phyloP scores from a whole-genome alignment of 2,329 filamentous ascomycete genomes.

The Diaporthe capsici region DNA sequence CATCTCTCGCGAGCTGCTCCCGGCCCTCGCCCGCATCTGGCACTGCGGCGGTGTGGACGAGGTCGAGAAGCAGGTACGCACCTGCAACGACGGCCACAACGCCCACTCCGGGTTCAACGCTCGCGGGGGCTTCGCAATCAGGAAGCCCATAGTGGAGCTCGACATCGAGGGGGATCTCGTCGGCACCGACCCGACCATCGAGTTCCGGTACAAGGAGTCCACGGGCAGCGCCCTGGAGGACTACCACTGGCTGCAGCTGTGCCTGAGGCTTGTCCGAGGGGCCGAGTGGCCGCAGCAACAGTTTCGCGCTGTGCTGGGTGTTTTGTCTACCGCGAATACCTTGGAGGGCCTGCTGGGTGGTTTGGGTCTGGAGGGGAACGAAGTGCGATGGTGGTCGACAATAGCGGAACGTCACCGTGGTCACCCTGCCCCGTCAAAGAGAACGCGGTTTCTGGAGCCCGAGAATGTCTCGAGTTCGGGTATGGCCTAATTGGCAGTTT shows the following conservation, averaged over 20 bases:
- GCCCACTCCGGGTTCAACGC: background rate
- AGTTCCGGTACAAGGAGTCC: slow-evolving; percentile 8
- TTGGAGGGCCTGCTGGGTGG: background rate
- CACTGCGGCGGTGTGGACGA: background rate
- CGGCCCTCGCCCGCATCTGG: background rate
- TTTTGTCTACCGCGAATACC: no score
- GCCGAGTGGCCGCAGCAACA: background rate
- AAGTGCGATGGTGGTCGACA: background rate
- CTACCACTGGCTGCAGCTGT: background rate
- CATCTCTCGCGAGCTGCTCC: background rate
- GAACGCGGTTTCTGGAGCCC: background rate
- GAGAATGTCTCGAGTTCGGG: background rate
- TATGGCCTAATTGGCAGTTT: background rate
- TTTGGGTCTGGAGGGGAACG: background rate
- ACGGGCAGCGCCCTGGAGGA: background rate
- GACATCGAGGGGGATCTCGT: background rate
- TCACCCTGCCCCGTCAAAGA: background rate
- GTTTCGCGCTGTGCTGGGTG: background rate
- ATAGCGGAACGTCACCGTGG: background rate
- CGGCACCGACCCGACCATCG: background rate
- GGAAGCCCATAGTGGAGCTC: background rate
- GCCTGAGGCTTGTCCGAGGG: background rate
- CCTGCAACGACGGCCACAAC: background rate
- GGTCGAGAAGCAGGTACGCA: background rate
- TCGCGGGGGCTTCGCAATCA: background rate